Conservation (phyloP, 495 filamentous ascomycete species). For the Trichoderma reesei region DNA sequence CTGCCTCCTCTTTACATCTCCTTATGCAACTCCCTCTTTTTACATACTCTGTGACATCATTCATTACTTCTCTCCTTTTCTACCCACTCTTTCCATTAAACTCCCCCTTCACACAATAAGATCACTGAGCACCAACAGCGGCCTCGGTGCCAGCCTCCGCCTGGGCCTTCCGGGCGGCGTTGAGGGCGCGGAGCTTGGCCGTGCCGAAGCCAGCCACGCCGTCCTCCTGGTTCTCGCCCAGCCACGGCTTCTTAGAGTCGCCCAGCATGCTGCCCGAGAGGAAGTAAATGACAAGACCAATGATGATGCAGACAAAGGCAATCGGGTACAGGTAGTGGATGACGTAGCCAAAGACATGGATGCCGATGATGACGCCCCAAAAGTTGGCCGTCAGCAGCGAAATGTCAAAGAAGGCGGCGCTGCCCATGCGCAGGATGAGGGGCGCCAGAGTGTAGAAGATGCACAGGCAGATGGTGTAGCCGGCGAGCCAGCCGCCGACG, state of each 20-base stretch:
- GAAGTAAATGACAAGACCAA: conserved; percentile 78
- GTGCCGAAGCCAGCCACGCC: conserved; percentile 80
- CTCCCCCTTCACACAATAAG: no score
- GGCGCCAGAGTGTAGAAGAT: conserved; percentile 86
- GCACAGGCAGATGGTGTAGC: conserved; percentile 73
- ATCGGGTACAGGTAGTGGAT: conserved; percentile 92
- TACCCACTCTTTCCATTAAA: no score
- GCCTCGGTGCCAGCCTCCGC: not conserved
- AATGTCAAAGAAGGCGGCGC: conserved; percentile 94
- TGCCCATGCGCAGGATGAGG: conserved; percentile 75
- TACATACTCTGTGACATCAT: no score
- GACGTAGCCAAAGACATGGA: conserved; percentile 67
- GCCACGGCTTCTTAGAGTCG: conserved; percentile 92
- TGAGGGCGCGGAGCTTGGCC: conserved; percentile 69
- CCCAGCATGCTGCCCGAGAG: conserved; percentile 64
- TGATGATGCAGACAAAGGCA: conserved; percentile 83
- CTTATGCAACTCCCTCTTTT: no score
- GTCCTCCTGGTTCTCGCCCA: conserved; percentile 72
- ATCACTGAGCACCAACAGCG: not conserved
- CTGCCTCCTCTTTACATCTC: no score
- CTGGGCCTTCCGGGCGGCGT: conserved; percentile 30
- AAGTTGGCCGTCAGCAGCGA: conserved; percentile 90
- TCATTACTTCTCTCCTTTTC: no score
- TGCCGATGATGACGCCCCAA: conserved; percentile 89
- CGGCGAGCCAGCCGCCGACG: conserved; percentile 71